These are phyloP conservation scores for Gossypium australe DNA, from an alignment of 345 rosid genomes.

Conservation along the genomic window DNA sequence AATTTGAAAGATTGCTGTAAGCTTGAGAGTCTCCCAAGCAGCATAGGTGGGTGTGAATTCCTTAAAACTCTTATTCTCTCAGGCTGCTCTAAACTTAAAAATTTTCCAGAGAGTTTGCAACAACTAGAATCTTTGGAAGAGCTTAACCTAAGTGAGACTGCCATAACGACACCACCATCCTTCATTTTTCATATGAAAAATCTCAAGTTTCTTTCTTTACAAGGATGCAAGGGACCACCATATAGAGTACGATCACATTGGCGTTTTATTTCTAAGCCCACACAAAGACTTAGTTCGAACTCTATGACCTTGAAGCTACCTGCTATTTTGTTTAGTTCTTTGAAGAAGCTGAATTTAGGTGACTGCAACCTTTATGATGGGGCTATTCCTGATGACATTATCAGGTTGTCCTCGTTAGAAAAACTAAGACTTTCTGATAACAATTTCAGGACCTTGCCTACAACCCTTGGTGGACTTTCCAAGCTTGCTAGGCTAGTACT, in stretches of 20 bases:
- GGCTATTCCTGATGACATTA: constrained; percentile 20
- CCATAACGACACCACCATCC: constrained; percentile 3
- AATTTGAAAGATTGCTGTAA: constrained; percentile 17
- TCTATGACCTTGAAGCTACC: constrained; percentile 9
- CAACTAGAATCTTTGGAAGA: not conserved
- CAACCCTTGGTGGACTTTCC: constrained; percentile 23
- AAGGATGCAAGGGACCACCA: not conserved
- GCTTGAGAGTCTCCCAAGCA: constrained; percentile 22
- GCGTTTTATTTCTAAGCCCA: not conserved
- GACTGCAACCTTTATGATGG: constrained; percentile 22
- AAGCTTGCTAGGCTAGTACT: constrained; percentile 11
- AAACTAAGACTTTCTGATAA: constrained; percentile 20
- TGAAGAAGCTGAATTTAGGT: constrained; percentile 23
- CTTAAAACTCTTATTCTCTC: constrained; percentile 13
- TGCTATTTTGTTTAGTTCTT: constrained; percentile 11
- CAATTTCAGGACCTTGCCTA: constrained; percentile 24
- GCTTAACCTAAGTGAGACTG: constrained; percentile 14
- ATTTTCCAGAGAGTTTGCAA: not conserved
- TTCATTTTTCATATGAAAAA: constrained; percentile 13
- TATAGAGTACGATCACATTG: not conserved
- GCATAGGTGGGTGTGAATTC: constrained; percentile 18
- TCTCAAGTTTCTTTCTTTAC: constrained; percentile 16
- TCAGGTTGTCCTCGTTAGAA: constrained; percentile 19
- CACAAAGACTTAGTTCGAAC: not conserved
- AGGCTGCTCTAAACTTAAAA: not conserved